Conservation (phyloP, 768 basidiomycete species). For the Piloderma croceum region DNA sequence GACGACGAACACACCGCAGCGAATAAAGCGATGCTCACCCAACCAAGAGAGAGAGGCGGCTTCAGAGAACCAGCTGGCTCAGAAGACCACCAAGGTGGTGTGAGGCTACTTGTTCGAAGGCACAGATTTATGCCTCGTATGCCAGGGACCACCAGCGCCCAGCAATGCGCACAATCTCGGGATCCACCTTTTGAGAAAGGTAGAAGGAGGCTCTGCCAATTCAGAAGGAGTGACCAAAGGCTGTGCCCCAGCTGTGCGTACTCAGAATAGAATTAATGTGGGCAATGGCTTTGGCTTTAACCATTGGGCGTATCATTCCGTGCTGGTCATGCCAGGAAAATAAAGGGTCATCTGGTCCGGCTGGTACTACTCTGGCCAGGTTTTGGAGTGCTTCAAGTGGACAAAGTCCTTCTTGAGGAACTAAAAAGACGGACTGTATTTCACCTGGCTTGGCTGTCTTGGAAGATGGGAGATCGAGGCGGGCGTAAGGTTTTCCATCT, state of each 20-base stretch:
- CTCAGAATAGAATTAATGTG: conserved; percentile 27
- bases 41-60: too few species aligned
- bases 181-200: conserved; percentile 24
- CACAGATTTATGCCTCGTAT: conserved; percentile 33
- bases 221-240: conserved; percentile 38
- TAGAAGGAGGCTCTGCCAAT: conserved; percentile 37
- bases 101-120: conserved; percentile 30
- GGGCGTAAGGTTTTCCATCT: conserved; percentile 21
- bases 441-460: conserved; percentile 31
- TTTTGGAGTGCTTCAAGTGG: conserved; percentile 28
- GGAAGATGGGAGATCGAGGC: too few species aligned
- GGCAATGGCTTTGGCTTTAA: conserved; percentile 18
- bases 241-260: conserved; percentile 22
- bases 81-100: conserved; percentile 11
- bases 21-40: too few species aligned
- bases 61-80: too few species aligned
- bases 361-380: conserved; percentile 22
- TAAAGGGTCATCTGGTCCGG: conserved; percentile 23
- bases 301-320: conserved; percentile 26
- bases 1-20: too few species aligned
- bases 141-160: conserved; percentile 36
- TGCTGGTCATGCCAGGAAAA: conserved; percentile 31
- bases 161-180: conserved; percentile 29
- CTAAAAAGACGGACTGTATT: conserved; percentile 25
- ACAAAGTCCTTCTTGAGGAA: conserved; percentile 19